phyloP scores from a whole-genome alignment of 1,284 basidiomycete species.

The Apiotrichum brassicae region DNA sequence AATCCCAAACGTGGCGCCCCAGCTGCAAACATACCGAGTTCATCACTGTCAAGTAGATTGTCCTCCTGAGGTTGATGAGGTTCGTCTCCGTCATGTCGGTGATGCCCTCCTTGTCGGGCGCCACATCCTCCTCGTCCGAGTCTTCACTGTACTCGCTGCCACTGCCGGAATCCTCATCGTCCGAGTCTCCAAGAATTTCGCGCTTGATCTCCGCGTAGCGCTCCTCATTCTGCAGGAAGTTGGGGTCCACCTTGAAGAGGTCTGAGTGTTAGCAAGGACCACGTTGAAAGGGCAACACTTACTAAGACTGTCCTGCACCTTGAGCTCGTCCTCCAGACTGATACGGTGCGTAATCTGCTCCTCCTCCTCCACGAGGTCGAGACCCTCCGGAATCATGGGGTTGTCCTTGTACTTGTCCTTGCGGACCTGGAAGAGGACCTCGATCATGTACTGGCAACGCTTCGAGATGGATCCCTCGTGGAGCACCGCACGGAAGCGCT shows the following conservation, averaged over 20 bases:
- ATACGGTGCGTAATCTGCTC: slow-evolving; percentile 94
- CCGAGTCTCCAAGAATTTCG: slow-evolving; percentile 76
- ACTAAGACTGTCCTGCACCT: slow-evolving; percentile 92
- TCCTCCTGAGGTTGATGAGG: slow-evolving; percentile 85
- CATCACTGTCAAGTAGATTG: slow-evolving; percentile 98
- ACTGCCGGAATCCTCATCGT: slow-evolving; percentile 55
- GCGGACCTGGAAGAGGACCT: slow-evolving; percentile 94
- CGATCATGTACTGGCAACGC: slow-evolving; percentile 98
- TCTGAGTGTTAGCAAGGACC: slow-evolving; percentile 51
- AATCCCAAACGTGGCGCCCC: no score
- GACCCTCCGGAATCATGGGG: slow-evolving; percentile 80
- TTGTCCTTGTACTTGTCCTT: slow-evolving; percentile 99
- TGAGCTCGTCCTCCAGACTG: slow-evolving; percentile 83
- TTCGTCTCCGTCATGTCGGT: slow-evolving; percentile 94
- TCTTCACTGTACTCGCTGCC: slow-evolving; percentile 63
- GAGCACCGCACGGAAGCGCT: slow-evolving; percentile 90
- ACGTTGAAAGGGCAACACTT: slow-evolving; percentile 43
- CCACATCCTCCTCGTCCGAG: slow-evolving; percentile 56
- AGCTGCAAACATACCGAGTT: slow-evolving; percentile 60
- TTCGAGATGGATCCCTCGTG: slow-evolving; percentile 94
- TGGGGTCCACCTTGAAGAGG: slow-evolving; percentile 90
- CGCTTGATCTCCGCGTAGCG: slow-evolving; percentile 85
- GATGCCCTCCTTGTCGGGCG: slow-evolving; percentile 76
- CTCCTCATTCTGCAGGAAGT: slow-evolving; percentile 85
- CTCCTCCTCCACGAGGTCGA: slow-evolving; percentile 96